phyloP scores from a whole-genome alignment of 2,329 filamentous ascomycete genomes.

The Onygenales sp. region DNA sequence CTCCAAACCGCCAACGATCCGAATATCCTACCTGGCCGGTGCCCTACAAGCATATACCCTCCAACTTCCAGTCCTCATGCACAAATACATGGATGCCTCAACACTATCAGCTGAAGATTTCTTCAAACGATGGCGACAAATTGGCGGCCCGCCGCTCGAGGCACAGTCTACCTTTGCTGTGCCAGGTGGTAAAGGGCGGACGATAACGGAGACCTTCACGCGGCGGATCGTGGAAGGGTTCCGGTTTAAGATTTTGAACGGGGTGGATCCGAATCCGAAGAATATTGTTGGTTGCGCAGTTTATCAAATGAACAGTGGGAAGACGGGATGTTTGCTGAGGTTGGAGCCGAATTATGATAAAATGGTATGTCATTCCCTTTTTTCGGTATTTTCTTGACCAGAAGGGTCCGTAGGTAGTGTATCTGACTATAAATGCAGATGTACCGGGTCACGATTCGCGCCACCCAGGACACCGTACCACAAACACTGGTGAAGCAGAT shows the following conservation, averaged over 20 bases:
- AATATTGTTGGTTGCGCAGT: slow-evolving; percentile 86
- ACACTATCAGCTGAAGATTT: slow-evolving; percentile 84
- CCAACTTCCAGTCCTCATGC: slow-evolving; percentile 76
- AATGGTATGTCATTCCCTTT: slow-evolving; percentile 54
- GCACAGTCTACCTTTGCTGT: slow-evolving; percentile 78
- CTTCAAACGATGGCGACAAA: slow-evolving; percentile 99
- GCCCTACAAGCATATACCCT: slow-evolving; percentile 86
- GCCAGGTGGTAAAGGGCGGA: slow-evolving; percentile 43
- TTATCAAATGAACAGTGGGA: slow-evolving; percentile 69
- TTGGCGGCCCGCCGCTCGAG: slow-evolving; percentile 78
- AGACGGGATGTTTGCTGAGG: slow-evolving; percentile 87
- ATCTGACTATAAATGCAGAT: slow-evolving; percentile 50
- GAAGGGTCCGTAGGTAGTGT: background rate
- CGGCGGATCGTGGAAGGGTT: slow-evolving; percentile 70
- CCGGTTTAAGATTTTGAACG: slow-evolving; percentile 74
- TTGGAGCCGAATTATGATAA: slow-evolving; percentile 90
- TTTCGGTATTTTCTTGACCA: background rate
- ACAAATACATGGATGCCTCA: slow-evolving; percentile 95
- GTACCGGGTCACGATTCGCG: slow-evolving; percentile 87
- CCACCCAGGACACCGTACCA: slow-evolving; percentile 85
- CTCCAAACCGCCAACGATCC: slow-evolving; percentile 74
- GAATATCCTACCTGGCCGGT: slow-evolving; percentile 88
- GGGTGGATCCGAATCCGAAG: slow-evolving; percentile 83
- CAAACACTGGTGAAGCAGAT: slow-evolving; percentile 71
- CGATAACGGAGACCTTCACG: slow-evolving; percentile 63